Evolutionary conservation across 2,329 filamentous ascomycete species (phyloP).

Genomic region (Dothideomycetes sp.): DNA sequence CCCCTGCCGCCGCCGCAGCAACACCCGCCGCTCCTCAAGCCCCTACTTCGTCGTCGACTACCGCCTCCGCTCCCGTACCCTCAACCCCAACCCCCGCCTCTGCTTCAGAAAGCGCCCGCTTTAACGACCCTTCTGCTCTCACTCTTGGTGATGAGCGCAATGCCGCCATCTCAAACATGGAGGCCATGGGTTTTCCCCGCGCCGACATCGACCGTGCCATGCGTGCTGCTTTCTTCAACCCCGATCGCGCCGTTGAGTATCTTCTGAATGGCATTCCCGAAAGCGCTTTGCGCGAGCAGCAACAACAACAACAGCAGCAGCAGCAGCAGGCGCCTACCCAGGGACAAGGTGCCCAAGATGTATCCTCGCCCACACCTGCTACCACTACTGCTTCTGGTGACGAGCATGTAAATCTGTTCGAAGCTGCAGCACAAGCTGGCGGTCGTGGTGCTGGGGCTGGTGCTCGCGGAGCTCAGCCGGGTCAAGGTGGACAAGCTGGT

Average conservation of each 20-base stretch:
- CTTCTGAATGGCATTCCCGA: conserved; percentile 88
- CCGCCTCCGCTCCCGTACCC: conserved; percentile 41
- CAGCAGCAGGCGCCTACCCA: conserved; percentile 28
- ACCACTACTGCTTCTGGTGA: conserved; percentile 41
- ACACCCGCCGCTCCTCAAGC: conserved; percentile 53
- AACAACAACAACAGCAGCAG: conserved; percentile 25
- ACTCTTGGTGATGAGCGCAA: conserved; percentile 76
- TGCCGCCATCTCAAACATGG: conserved; percentile 82
- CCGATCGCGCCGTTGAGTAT: conserved; percentile 94
- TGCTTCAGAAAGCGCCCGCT: conserved; percentile 36
- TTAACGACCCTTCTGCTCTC: conserved; percentile 70
- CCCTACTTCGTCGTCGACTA: conserved; percentile 44
- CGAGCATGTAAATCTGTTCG: conserved; percentile 78
- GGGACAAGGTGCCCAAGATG: conserved; percentile 15
- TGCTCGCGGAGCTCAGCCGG: conserved; percentile 30
- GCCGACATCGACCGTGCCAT: conserved; percentile 85
- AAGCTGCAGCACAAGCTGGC: conserved; percentile 74
- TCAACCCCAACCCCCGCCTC: conserved; percentile 43
- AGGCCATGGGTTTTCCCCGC: conserved; percentile 91
- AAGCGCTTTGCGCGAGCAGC: conserved; percentile 63
- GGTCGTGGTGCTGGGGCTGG: conserved; percentile 38
- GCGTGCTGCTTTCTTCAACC: conserved; percentile 94
- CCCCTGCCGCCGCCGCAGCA: conserved; percentile 31
- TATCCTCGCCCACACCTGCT: conserved; percentile 23
- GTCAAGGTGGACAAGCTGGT: conserved; percentile 34